Evolutionary conservation across 495 filamentous ascomycete species (phyloP).

Genomic region (Penicillium fimorum): DNA sequence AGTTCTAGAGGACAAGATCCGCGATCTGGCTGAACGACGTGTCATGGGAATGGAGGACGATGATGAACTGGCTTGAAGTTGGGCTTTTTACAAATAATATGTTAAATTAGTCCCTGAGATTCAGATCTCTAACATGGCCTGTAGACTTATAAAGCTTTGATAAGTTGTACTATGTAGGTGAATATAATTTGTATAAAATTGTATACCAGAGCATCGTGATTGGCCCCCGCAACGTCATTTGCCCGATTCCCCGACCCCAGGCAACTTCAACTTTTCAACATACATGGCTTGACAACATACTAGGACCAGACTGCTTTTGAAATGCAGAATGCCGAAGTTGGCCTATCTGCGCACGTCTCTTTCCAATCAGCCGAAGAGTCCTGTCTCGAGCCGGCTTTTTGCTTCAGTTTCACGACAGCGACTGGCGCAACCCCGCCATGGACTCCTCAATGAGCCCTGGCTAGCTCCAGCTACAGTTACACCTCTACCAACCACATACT

Average conservation of each 20-base stretch:
- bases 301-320: not conserved
- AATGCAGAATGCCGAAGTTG: slow-evolving; percentile 39
- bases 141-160: not conserved
- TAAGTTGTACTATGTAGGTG: not conserved
- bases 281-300: slow-evolving; percentile 21
- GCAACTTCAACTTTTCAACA: not conserved
- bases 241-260: slow-evolving; percentile 15
- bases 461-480: slow-evolving; percentile 22
- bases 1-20: slow-evolving; percentile 83
- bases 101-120: not conserved
- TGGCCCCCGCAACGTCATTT: slow-evolving; percentile 18
- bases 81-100: not conserved
- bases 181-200: slow-evolving; percentile 3
- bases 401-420: slow-evolving; percentile 26
- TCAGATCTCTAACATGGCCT: not conserved
- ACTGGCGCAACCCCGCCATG: slow-evolving; percentile 35
- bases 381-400: slow-evolving; percentile 22
- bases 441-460: slow-evolving; percentile 33
- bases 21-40: slow-evolving; percentile 67
- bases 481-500: slow-evolving; percentile 21
- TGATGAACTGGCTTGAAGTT: slow-evolving; percentile 43
- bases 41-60: slow-evolving; percentile 58
- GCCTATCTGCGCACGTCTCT: slow-evolving; percentile 18
- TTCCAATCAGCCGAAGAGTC: slow-evolving; percentile 7
- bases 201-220: slow-evolving; percentile 23